Evolutionary conservation across 108 stramenopile genomes (phyloP).

Genomic region (Schizochytrium sp.): DNA sequence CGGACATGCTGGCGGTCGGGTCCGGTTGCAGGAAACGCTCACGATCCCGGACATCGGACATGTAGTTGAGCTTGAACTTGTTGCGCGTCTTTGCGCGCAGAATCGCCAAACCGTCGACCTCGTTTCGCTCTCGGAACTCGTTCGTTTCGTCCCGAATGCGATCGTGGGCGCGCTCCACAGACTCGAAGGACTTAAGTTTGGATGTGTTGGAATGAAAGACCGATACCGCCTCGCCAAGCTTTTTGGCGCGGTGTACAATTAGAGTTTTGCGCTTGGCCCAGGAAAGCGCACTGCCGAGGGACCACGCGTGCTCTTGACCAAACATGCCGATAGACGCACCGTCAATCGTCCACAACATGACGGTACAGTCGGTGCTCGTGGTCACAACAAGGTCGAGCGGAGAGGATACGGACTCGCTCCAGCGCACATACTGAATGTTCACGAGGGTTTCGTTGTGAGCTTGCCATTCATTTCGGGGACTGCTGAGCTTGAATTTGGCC

Average conservation of each 20-base stretch:
- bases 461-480: not conserved
- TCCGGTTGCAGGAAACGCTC: not conserved
- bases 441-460: not conserved
- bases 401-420: not conserved
- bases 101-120: not conserved
- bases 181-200: not conserved
- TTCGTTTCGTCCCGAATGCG: not conserved
- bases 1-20: not conserved
- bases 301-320: not conserved
- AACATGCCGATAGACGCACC: not conserved
- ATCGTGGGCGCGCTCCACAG: not conserved
- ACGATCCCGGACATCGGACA: not conserved
- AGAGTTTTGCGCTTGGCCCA: not conserved
- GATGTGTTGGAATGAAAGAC: not conserved
- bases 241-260: not conserved
- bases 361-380: not conserved
- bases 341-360: not conserved
- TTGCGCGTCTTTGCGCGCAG: not conserved
- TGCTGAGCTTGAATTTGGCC: not conserved
- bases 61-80: not conserved
- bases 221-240: not conserved
- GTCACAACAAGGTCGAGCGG: not conserved
- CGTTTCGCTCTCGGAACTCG: not conserved
- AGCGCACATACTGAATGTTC: not conserved
- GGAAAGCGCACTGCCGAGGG: not conserved